Evolutionary conservation across 768 basidiomycete species (phyloP), one percentile per base, ranked within the genome.

Genomic region (Paxillus rubicundulus): DNA sequence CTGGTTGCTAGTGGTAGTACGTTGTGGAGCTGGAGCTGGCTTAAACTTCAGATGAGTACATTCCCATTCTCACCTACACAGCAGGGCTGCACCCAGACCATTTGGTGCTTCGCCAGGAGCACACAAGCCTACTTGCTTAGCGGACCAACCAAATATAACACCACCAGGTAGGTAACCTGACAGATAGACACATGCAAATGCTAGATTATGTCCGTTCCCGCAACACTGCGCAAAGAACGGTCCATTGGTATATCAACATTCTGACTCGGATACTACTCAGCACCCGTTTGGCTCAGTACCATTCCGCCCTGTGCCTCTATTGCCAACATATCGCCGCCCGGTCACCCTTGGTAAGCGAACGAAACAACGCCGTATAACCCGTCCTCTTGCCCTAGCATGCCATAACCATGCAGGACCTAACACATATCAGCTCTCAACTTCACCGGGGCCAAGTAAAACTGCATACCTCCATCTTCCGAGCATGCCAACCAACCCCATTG

Each of bases 341-440:
- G 2, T 61, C 36, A 97, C 28, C 92, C 92, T 61, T 92, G 92
- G 70, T 94, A 95, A 8, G 94, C 94, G 68, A 95, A 98, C 1
- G 92, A 91, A 16, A 93, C 91, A 10, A 91, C 93, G 17, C 94
- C 93, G 55, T 95, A 97, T 49, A 99, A 70, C 3, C 96, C 96
- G 57, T 95, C 92, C 69, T 96, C 93, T 21, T 91, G 82, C 5
- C 93, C 94, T 12, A 95, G 73, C 84, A 98, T 84, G 12, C 95
- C 96, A 61, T 87, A 78, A 4, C 95, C 96, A 62, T 89, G 87
- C 52, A 99, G 69, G 20, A 98, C 77, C 88, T 90, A 32, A 55
- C 39, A 39, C 38, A 10, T 49, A 27, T 32, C 36, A 53, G 32
- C 28, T 16, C 12, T 24, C 52, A 30, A 53, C 16, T 17, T 24